Evolutionary conservation across 78 protist species (phyloP), one percentile per base, ranked within the genome.

Genomic region (Isochrysis galbana): DNA sequence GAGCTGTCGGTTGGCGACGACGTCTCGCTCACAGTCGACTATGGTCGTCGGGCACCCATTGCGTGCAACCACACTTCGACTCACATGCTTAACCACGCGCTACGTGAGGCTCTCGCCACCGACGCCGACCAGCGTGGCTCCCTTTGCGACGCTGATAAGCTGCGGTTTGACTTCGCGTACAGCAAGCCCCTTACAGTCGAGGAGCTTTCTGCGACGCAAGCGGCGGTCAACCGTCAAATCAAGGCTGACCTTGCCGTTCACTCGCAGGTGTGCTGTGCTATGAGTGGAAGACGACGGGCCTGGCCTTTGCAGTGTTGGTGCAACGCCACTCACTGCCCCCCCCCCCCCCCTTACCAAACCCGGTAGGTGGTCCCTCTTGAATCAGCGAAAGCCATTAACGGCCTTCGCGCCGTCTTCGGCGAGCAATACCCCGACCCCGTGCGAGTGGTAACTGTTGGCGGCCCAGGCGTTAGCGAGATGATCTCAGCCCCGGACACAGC

Each of bases 1-100:
- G 25, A 0, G 47, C 51, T 98, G 29, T 21, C 0, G 4, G 96
- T 93, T n/a, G 98, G 98, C 89, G 97, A 95, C 36, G 54, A 1
- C 38, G 96, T 97, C 38, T 46, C 39, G 34, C 48, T 45, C 5
- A 84, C 77, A 0, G 95, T 95, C n/a, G 98, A 97, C 95, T 93
- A 94, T 61, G 95, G 91, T 25, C 94, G 98, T 48, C 96, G 99
- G 84, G 51, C 80, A 1, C 96, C 94, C 48, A 90, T 96, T 69
- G 97, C 96, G 93, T 1, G 87, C 41, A 98, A 98, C 95, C 99
- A 98, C 97, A 98, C 99, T 34, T 72, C 95, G 4, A 98, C 99
- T 46, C 99, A 98, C 91, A 83, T 98, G 92, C 96, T 98, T 54
- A 98, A 98, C 96, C 91, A 29, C 70, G 98, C 98, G 32, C 95